Evolutionary conservation across 331 rosid genomes (phyloP).

Genomic region (Phaseolus coccineus): DNA sequence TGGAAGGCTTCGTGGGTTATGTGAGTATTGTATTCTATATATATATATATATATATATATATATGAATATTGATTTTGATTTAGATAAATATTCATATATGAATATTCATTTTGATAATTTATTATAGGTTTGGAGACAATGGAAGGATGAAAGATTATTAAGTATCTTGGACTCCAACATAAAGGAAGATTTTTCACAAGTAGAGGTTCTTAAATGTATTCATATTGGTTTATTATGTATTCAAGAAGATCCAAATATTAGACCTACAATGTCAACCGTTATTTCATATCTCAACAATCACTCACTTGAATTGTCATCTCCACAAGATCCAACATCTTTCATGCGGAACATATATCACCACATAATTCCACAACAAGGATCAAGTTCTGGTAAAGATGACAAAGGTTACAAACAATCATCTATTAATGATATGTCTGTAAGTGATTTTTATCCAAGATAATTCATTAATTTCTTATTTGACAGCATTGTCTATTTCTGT

Average conservation of each 20-base stretch:
- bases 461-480: too few species aligned
- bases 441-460: too few species aligned
- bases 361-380: background rate
- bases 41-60: too few species aligned
- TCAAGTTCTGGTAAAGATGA: background rate
- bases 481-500: too few species aligned
- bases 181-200: conserved; percentile 9
- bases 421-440: too few species aligned
- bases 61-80: too few species aligned
- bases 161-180: conserved; percentile 1
- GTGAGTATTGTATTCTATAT: background rate
- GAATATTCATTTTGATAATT: background rate
- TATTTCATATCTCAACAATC: background rate
- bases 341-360: too few species aligned
- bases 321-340: background rate
- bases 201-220: conserved; percentile 7
- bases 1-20: background rate
- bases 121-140: conserved; percentile 16
- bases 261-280: background rate
- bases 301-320: background rate
- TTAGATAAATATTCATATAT: too few species aligned
- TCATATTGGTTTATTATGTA: conserved; percentile 8
- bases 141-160: conserved; percentile 12
- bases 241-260: background rate
- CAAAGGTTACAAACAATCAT: too few species aligned